These are phyloP conservation scores for Fusarium sp. DNA, from an alignment of 2,329 filamentous ascomycete genomes.

Conservation along the genomic window DNA sequence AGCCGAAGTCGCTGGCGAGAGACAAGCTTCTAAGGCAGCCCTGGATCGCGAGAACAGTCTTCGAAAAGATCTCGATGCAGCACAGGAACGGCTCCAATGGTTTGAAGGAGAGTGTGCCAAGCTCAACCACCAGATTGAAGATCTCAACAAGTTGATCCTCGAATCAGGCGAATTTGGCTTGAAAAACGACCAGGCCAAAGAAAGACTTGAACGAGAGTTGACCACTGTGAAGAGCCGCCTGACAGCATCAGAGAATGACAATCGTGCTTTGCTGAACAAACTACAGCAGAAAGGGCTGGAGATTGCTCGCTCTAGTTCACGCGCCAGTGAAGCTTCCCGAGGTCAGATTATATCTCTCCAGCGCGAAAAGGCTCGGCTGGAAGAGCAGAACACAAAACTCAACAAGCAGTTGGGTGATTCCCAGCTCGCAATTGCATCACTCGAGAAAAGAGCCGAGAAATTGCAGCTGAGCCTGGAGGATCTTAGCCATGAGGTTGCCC, in stretches of 20 bases:
- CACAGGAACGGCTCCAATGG: slow-evolving; percentile 78
- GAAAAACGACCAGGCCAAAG: slow-evolving; percentile 92
- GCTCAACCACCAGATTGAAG: slow-evolving; percentile 82
- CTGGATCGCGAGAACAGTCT: slow-evolving; percentile 82
- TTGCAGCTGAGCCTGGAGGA: slow-evolving; percentile 88
- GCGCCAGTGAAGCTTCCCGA: slow-evolving; percentile 84
- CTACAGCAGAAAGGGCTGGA: slow-evolving; percentile 97
- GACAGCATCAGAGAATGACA: slow-evolving; percentile 94
- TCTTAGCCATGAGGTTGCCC: slow-evolving; percentile 87
- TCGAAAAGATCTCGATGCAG: slow-evolving; percentile 81
- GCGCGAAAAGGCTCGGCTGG: slow-evolving; percentile 81
- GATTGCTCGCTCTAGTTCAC: slow-evolving; percentile 88
- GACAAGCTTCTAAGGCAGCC: slow-evolving; percentile 78
- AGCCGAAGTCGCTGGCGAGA: slow-evolving; percentile 83
- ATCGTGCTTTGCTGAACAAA: slow-evolving; percentile 93
- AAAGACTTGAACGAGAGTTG: slow-evolving; percentile 89
- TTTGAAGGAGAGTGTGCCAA: slow-evolving; percentile 82
- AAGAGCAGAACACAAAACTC: slow-evolving; percentile 83
- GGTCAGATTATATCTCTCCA: slow-evolving; percentile 79
- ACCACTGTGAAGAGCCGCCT: slow-evolving; percentile 90
- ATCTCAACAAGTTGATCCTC: slow-evolving; percentile 85
- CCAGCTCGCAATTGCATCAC: slow-evolving; percentile 80
- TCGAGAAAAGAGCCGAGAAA: slow-evolving; percentile 96
- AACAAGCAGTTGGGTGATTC: slow-evolving; percentile 86
- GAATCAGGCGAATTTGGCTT: slow-evolving; percentile 90